Evolutionary conservation across 306 rosid species (phyloP).

Genomic region (Dicorynia guianensis): DNA sequence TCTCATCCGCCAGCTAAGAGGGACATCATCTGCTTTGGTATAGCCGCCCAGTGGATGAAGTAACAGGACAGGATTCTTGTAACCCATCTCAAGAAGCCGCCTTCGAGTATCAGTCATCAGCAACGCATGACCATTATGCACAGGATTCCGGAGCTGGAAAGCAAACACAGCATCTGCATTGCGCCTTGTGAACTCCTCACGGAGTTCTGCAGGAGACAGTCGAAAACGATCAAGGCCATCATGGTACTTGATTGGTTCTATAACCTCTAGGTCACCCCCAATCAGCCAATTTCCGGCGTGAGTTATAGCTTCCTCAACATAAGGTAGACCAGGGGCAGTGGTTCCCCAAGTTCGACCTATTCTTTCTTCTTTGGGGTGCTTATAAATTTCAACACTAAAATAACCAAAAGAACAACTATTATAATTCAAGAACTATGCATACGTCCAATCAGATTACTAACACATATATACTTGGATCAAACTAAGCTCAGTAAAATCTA

Average conservation of each 20-base stretch:
- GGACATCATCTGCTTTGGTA: constrained; percentile 98
- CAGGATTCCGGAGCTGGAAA: constrained; percentile 95
- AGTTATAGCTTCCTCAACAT: constrained; percentile 82
- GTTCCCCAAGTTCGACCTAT: constrained; percentile 98
- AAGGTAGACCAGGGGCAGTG: constrained; percentile 88
- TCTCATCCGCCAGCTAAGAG: constrained; percentile 95
- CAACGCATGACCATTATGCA: constrained; percentile 97
- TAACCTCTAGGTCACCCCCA: constrained; percentile 97
- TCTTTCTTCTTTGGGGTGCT: constrained; percentile 96
- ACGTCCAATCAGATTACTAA: background rate
- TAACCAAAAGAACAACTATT: constrained; percentile 34
- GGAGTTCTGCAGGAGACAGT: constrained; percentile 88
- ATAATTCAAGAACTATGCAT: constrained; percentile 9
- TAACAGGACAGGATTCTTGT: constrained; percentile 91
- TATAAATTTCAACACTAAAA: constrained; percentile 89
- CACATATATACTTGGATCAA: background rate
- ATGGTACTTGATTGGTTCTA: constrained; percentile 80
- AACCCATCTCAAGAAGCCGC: constrained; percentile 96
- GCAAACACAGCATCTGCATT: constrained; percentile 98
- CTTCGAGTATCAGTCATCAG: constrained; percentile 96
- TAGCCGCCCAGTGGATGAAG: constrained; percentile 99
- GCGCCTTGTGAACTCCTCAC: constrained; percentile 81
- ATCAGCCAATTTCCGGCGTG: constrained; percentile 92
- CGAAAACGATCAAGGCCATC: constrained; percentile 97
- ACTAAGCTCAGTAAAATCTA: background rate